Percentiles rank a stretch among this genome's conserved stretches.
Evolutionary conservation across 176 grass and related monocot species (phyloP).

Genomic region (Oryza longistaminata): DNA sequence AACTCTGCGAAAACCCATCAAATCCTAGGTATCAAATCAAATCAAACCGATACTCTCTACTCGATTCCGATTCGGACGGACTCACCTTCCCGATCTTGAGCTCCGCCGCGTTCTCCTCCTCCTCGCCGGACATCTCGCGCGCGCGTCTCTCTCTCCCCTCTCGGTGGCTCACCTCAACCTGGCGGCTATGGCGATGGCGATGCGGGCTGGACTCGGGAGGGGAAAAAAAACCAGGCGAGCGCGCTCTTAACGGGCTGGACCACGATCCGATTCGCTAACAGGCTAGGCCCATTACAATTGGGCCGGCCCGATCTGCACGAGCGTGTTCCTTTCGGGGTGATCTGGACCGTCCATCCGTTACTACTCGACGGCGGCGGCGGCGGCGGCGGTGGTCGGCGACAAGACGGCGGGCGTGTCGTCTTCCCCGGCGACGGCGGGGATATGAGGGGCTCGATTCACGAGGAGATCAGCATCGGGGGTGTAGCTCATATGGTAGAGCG

Average conservation of each 20-base stretch:
- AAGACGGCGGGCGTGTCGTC: neutral
- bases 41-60: neutral
- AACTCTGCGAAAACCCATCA: constrained; percentile 54
- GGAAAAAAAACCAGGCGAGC: neutral
- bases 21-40: neutral
- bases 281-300: too few relatives aligned
- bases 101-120: constrained; percentile 94
- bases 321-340: neutral
- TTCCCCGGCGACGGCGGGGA: neutral
- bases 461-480: constrained; percentile 36
- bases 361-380: too few relatives aligned
- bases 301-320: too few relatives aligned
- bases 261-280: neutral
- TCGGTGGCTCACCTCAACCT: neutral
- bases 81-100: constrained; percentile 93
- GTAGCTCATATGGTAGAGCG: constrained; percentile 99
- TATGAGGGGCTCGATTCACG: neutral
- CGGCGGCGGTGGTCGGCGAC: neutral
- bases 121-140: constrained; percentile 67
- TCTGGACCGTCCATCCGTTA: neutral
- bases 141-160: neutral
- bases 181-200: neutral
- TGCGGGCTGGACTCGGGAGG: neutral
- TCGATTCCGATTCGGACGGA: neutral
- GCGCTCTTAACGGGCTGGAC: neutral